These are phyloP conservation scores for Calonectria montana DNA, from an alignment of 2,329 filamentous ascomycete genomes.

Conservation along the genomic window DNA sequence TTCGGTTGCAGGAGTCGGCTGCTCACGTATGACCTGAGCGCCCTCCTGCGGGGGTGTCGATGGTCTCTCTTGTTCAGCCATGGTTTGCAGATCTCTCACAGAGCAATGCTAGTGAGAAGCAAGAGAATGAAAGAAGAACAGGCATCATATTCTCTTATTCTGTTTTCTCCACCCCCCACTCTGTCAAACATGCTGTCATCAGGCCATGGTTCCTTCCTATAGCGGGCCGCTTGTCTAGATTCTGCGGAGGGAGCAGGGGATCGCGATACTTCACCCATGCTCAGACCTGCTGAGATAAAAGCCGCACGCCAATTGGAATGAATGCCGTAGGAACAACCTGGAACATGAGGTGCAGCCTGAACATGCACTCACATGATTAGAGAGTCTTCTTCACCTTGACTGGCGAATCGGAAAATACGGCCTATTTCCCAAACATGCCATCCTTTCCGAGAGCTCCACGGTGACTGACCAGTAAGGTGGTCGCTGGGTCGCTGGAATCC, in stretches of 20 bases:
- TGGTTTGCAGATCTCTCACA: not conserved
- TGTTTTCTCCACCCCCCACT: slow-evolving; percentile 1
- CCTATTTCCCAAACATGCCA: not conserved
- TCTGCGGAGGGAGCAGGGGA: not conserved
- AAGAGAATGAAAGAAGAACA: not conserved
- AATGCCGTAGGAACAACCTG: not conserved
- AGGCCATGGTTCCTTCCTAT: not conserved
- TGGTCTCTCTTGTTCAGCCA: slow-evolving; percentile 3
- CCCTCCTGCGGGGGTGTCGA: not conserved
- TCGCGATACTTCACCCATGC: not conserved
- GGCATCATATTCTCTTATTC: not conserved
- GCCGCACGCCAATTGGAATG: not conserved
- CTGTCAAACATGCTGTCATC: not conserved
- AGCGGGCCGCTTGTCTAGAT: slow-evolving; percentile 3
- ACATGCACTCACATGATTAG: not conserved
- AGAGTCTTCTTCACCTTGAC: not conserved
- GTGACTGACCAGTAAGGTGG: not conserved
- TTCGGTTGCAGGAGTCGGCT: not conserved
- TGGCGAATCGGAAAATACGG: not conserved
- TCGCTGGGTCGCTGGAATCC: not conserved
- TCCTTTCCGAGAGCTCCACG: not conserved
- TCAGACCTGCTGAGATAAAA: not conserved
- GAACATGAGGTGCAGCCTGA: not conserved
- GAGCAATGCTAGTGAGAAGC: not conserved
- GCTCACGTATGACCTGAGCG: not conserved